Evolutionary conservation across 345 rosid species (phyloP).

Genomic region (Zanthoxylum bungeanum): DNA sequence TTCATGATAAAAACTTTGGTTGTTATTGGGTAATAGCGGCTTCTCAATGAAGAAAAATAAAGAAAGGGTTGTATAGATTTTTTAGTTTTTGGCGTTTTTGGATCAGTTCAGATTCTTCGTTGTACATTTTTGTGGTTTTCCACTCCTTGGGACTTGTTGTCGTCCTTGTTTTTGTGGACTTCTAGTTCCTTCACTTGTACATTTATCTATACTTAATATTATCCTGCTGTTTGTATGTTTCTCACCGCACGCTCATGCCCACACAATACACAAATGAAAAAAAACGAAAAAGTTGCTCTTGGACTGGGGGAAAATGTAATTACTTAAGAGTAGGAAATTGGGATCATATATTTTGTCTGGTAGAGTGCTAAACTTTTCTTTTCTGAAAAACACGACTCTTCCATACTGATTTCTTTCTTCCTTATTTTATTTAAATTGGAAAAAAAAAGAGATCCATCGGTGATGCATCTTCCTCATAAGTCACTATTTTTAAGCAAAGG

Average conservation of each 20-base stretch:
- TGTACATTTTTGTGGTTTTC: not conserved
- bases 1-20: not conserved
- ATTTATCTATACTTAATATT: not conserved
- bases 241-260: not conserved
- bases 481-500: not conserved
- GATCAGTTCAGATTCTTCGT: not conserved
- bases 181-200: not conserved
- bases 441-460: not conserved
- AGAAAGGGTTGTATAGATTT: not conserved
- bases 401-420: conserved; percentile 2
- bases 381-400: conserved; percentile 1
- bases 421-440: not conserved
- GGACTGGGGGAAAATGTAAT: not conserved
- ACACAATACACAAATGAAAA: not conserved
- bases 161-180: not conserved
- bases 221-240: not conserved
- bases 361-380: not conserved
- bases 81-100: not conserved
- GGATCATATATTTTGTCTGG: not conserved
- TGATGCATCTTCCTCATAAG: not conserved
- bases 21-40: not conserved
- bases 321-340: not conserved
- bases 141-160: too few species aligned
- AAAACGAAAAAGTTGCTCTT: not conserved
- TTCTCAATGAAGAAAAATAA: not conserved